Conservation (phyloP, 2,329 filamentous ascomycete genomes). For the Arthrobotrys conoides region DNA sequence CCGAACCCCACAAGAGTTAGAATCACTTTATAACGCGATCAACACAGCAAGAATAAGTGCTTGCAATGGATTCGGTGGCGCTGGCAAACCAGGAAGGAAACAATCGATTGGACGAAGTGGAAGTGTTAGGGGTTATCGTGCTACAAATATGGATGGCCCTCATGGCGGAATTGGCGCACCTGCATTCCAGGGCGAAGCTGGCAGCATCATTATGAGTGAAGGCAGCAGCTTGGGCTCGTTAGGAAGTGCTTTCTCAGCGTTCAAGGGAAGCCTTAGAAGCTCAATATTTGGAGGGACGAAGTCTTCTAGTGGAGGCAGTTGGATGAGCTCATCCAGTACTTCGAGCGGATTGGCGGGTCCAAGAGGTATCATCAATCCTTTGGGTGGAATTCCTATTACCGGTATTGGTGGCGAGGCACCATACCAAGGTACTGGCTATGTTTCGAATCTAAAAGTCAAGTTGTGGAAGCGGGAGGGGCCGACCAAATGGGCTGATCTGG, state of each 20-base stretch:
- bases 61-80: slow-evolving; percentile 70
- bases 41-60: slow-evolving; percentile 90
- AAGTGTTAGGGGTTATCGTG: slow-evolving; percentile 54
- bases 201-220: slow-evolving; percentile 68
- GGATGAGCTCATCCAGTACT: slow-evolving; percentile 59
- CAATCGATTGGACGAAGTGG: slow-evolving; percentile 70
- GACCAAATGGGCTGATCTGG: slow-evolving; percentile 91
- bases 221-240: slow-evolving; percentile 75
- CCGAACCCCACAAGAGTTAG: slow-evolving; percentile 81
- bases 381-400: slow-evolving; percentile 59
- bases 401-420: slow-evolving; percentile 59
- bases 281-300: slow-evolving; percentile 57
- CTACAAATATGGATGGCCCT: slow-evolving; percentile 47
- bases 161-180: neutral
- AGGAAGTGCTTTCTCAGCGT: slow-evolving; percentile 76
- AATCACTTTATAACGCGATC: slow-evolving; percentile 85
- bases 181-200: slow-evolving; percentile 62
- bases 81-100: slow-evolving; percentile 64
- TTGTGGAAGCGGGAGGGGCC: slow-evolving; percentile 83
- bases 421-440: slow-evolving; percentile 65
- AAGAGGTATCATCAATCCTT: slow-evolving; percentile 59
- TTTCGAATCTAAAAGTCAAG: slow-evolving; percentile 86
- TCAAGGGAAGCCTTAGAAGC: slow-evolving; percentile 70
- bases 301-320: slow-evolving; percentile 54
- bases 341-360: slow-evolving; percentile 52